These are phyloP conservation scores for Fragaria vesca DNA, from an alignment of 306 rosid genomes.

Conservation along the genomic window DNA sequence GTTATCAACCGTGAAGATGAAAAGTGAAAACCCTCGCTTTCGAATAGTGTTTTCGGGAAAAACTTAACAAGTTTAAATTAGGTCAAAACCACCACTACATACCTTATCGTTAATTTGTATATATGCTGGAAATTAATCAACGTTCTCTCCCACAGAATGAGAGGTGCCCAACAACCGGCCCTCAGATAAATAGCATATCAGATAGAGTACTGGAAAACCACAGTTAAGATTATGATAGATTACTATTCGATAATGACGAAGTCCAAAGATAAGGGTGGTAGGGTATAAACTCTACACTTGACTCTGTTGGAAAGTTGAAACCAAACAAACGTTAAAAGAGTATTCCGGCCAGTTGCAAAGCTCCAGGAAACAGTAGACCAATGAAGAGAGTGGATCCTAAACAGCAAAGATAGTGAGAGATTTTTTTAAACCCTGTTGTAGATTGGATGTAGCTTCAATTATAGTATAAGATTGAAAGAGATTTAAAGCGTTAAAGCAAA, in stretches of 20 bases:
- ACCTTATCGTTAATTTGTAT: too few relatives aligned
- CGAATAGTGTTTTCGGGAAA: too few relatives aligned
- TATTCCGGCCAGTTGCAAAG: too few relatives aligned
- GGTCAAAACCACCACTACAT: too few relatives aligned
- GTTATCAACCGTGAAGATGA: too few relatives aligned
- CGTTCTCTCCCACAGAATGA: too few relatives aligned
- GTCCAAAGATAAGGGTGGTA: background rate
- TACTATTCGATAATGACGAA: background rate
- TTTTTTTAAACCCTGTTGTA: background rate
- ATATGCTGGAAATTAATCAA: too few relatives aligned
- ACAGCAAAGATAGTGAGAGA: background rate
- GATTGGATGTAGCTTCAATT: background rate
- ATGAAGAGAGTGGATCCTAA: background rate
- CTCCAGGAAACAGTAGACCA: background rate
- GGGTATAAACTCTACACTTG: background rate
- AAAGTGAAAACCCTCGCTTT: too few relatives aligned
- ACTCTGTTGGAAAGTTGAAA: background rate
- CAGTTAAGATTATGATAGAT: background rate
- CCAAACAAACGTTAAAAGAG: too few relatives aligned
- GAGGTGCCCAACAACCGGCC: too few relatives aligned
- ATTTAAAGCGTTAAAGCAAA: background rate
- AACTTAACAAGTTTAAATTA: too few relatives aligned
- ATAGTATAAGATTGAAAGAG: background rate
- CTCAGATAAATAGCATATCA: background rate
- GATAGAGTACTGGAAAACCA: background rate